Evolutionary conservation across 2,329 filamentous ascomycete species (phyloP), one percentile per base, ranked within the genome.

Genomic region (Coniochaeta sp.): DNA sequence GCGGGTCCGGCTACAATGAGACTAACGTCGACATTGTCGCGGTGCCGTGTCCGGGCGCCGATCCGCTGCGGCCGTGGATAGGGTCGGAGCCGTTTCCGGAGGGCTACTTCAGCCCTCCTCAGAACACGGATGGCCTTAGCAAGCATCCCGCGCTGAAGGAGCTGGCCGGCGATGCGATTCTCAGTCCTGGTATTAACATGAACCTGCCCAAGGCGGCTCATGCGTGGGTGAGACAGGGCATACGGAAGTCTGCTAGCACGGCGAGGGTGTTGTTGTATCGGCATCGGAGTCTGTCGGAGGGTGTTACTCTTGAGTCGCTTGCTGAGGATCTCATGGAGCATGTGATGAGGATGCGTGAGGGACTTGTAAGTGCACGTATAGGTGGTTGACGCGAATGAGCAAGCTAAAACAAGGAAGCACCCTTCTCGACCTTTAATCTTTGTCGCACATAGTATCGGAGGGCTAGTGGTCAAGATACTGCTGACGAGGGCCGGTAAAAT

Each of bases 381-480:
- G 10, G 22, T 24, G 2, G 13, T 31, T 4, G 6, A 13, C 13
- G 6, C 18, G 9, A 24, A 28, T n/a, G 13, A 24, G 30, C 14
- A n/a, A 28, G 27, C 49, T 31, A 42, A 27, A 13, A 8, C n/a
- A 12, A 48, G 14, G 6, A 38, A 65, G 48, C 60, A 62, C 18
- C 64, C 63, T 38, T 65, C 66, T 1, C 72, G 81, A 5, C 82
- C 81, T 0, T 57, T 85, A 2, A 72, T 85, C 54, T 82, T 85
- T 59, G 70, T 85, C 12, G 81, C 74, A 10, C 82, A 85, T 52
- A 82, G 81, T 46, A 71, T 84, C 6, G 82, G 82, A 1, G 82
- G 82, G 0, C 60, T 85, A 24, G 77, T 84, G 1, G 76, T 76
- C 6, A 85, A 85, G 66, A 67, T 74, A 58, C 78, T 77, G 1